Percentiles rank a stretch among this genome's conserved stretches.
These are phyloP conservation scores for Saccharomycopsis oosterbeekiorum DNA, from an alignment of 805 yeast species.

Conservation along the genomic window DNA sequence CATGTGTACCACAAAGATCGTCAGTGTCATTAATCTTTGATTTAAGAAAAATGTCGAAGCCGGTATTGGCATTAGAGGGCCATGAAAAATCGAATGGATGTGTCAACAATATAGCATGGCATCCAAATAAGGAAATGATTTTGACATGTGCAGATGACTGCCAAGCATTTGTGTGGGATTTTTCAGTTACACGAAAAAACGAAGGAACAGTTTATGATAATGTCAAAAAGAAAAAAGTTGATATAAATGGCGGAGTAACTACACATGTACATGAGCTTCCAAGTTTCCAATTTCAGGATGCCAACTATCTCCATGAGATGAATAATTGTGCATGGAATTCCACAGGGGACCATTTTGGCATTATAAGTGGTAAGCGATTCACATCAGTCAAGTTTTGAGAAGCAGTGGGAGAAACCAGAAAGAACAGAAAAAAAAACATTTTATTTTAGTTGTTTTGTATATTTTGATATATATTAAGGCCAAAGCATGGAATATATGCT, in stretches of 20 bases:
- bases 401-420: background rate
- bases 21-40: slow-evolving; percentile 63
- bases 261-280: slow-evolving; percentile 22
- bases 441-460: background rate
- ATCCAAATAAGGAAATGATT: slow-evolving; percentile 59
- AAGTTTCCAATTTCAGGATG: slow-evolving; percentile 46
- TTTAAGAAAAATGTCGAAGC: slow-evolving; percentile 79
- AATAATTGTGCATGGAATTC: slow-evolving; percentile 70
- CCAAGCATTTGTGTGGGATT: slow-evolving; percentile 63
- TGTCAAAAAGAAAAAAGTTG: background rate
- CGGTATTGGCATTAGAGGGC: slow-evolving; percentile 59
- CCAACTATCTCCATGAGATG: slow-evolving; percentile 41
- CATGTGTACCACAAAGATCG: slow-evolving; percentile 69
- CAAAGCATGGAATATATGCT: background rate
- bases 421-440: background rate
- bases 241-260: background rate
- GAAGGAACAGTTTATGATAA: slow-evolving; percentile 5
- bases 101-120: slow-evolving; percentile 75
- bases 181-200: slow-evolving; percentile 20
- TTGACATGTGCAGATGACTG: slow-evolving; percentile 64
- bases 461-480: background rate
- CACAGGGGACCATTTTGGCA: slow-evolving; percentile 74
- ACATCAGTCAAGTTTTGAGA: slow-evolving; percentile 43
- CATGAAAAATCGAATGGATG: slow-evolving; percentile 38
- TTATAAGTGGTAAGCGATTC: slow-evolving; percentile 56